Conservation (phyloP, 495 filamentous ascomycete genomes). For the Polyplosphaeria fusca region DNA sequence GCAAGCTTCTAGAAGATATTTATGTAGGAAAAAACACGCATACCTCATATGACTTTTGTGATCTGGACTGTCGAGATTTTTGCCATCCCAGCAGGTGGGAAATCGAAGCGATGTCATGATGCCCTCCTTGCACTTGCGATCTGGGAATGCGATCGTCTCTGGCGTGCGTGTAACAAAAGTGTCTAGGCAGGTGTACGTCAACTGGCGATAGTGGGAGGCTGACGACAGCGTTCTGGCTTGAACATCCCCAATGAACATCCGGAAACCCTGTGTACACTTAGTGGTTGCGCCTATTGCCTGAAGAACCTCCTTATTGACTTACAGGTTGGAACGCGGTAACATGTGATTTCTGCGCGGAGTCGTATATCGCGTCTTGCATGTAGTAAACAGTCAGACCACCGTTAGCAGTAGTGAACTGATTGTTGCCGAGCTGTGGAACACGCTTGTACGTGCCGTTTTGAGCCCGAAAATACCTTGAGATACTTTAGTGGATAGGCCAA, state of each 20-base stretch:
- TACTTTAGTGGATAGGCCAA: too few species aligned
- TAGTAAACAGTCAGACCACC: constrained; percentile 30
- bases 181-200: constrained; percentile 28
- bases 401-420: constrained; percentile 14
- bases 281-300: background rate
- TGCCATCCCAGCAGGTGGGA: constrained; percentile 50
- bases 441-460: constrained; percentile 29
- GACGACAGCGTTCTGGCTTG: constrained; percentile 1
- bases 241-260: constrained; percentile 23
- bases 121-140: constrained; percentile 15
- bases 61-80: constrained; percentile 51
- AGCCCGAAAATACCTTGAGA: constrained; percentile 30
- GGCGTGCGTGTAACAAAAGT: constrained; percentile 16
- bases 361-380: constrained; percentile 24
- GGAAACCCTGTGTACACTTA: constrained; percentile 23
- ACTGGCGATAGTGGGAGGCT: constrained; percentile 9
- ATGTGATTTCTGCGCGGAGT: constrained; percentile 13
- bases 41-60: constrained; percentile 47
- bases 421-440: constrained; percentile 19
- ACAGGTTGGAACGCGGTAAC: constrained; percentile 26
- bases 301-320: too few species aligned
- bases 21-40: background rate
- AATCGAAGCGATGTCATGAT: constrained; percentile 26
- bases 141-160: constrained; percentile 14
- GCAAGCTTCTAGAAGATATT: background rate